Conservation (phyloP, 139 green algal genomes). For the Micractinium conductrix region DNA sequence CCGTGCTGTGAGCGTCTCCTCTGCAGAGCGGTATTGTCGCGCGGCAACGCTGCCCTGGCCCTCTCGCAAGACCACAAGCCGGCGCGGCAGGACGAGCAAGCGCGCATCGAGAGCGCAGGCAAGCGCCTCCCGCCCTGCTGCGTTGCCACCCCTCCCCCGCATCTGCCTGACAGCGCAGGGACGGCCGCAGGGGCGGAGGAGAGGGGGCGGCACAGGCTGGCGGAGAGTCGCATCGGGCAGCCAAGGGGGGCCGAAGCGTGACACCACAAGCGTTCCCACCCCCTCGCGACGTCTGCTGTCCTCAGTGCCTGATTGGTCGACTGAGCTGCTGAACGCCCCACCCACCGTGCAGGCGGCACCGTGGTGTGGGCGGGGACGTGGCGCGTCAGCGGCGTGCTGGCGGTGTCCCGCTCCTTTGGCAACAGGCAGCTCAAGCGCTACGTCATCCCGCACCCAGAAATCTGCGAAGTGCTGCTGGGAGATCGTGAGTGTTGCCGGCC, state of each 20-base stretch:
- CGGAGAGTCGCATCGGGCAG: no score
- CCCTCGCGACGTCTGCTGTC: no score
- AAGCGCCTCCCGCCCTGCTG: no score
- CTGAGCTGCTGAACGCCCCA: no score
- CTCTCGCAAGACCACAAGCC: constrained; percentile 97
- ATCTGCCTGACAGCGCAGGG: no score
- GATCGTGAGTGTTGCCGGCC: no score
- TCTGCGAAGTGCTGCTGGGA: constrained; percentile 75
- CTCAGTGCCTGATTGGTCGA: no score
- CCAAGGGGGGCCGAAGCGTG: no score
- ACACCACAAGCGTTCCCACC: no score
- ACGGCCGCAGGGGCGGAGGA: no score
- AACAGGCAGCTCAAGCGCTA: constrained; percentile 92
- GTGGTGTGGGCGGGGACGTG: constrained; percentile 95
- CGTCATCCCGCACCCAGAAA: constrained; percentile 84
- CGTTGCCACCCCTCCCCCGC: no score
- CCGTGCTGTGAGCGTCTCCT: background rate
- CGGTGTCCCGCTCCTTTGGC: constrained; percentile 94
- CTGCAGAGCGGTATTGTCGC: constrained; percentile 6
- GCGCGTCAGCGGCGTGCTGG: constrained; percentile 95
- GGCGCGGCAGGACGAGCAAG: constrained; percentile 87
- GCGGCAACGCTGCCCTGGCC: constrained; percentile 42
- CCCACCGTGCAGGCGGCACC: constrained; percentile 88
- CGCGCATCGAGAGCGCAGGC: constrained; percentile 91
- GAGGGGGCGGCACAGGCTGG: no score